phyloP scores from a whole-genome alignment of 768 basidiomycete genomes.

The Galerina sulciceps region DNA sequence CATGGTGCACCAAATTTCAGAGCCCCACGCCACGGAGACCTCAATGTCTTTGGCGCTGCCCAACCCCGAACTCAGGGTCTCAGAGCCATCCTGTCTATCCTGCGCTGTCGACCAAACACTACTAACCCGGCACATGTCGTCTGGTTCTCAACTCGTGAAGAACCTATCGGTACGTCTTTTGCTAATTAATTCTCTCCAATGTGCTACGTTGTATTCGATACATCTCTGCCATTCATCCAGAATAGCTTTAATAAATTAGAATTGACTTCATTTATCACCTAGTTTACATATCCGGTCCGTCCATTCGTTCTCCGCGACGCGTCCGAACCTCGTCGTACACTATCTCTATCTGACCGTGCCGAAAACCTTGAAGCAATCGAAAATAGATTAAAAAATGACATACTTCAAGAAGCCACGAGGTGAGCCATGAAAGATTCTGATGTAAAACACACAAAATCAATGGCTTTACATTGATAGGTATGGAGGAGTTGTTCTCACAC shows the following conservation, averaged over 20 bases:
- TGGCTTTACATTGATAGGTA: slow-evolving; percentile 50
- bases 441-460: not conserved
- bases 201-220: too few relatives aligned
- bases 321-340: slow-evolving; percentile 76
- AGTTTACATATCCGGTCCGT: slow-evolving; percentile 88
- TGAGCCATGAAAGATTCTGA: slow-evolving; percentile 26
- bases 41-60: slow-evolving; percentile 95
- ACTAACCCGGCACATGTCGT: slow-evolving; percentile 74
- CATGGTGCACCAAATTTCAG: slow-evolving; percentile 97
- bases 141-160: slow-evolving; percentile 98
- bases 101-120: slow-evolving; percentile 73
- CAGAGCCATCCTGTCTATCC: slow-evolving; percentile 84
- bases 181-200: too few relatives aligned
- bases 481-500: slow-evolving; percentile 89
- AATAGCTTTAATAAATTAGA: not conserved
- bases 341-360: slow-evolving; percentile 88
- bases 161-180: slow-evolving; percentile 76
- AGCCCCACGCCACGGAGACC: slow-evolving; percentile 72
- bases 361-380: slow-evolving; percentile 96
- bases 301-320: slow-evolving; percentile 93
- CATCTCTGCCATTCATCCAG: not conserved
- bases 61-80: slow-evolving; percentile 94
- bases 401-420: slow-evolving; percentile 82
- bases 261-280: slow-evolving; percentile 19
- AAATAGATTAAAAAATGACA: slow-evolving; percentile 85